A percentile compares a stretch with the other conserved stretches of the same genome.
These are phyloP conservation scores for Garcia nutans DNA, from an alignment of 345 rosid genomes.

Conservation along the genomic window DNA sequence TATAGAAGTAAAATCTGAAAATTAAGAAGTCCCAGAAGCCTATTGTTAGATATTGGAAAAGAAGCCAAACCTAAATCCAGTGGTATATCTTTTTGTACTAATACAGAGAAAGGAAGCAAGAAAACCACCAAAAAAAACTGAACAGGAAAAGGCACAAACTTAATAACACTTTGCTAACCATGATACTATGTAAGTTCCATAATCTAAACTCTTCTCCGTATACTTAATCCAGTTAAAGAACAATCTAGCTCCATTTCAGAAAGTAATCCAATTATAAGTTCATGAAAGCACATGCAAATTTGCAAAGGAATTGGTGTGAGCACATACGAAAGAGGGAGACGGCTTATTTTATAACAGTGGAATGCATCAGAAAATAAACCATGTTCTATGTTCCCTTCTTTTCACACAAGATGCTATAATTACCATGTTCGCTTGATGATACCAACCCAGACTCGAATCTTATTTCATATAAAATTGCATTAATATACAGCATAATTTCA, in stretches of 20 bases:
- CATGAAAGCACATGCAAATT: too few relatives aligned
- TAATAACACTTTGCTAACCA: background rate
- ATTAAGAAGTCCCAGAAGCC: constrained; percentile 3
- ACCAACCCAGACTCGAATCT: background rate
- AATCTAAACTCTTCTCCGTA: background rate
- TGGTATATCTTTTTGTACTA: background rate
- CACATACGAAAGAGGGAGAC: background rate
- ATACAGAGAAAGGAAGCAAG: background rate
- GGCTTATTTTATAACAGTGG: too few relatives aligned
- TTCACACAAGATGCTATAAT: background rate
- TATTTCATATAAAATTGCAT: background rate
- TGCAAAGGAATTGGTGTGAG: background rate
- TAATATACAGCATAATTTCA: background rate
- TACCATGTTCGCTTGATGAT: too few relatives aligned
- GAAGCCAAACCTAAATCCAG: background rate
- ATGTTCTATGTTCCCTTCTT: background rate
- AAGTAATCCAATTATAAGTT: background rate
- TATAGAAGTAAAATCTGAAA: background rate
- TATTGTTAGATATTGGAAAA: background rate
- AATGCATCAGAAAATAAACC: background rate
- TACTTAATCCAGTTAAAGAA: background rate
- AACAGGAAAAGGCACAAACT: too few relatives aligned
- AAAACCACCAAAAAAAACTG: background rate
- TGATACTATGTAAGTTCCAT: background rate
- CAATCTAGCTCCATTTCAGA: background rate